phyloP scores from a whole-genome alignment of 805 yeast genomes.

The Citeromyces matritensis region DNA sequence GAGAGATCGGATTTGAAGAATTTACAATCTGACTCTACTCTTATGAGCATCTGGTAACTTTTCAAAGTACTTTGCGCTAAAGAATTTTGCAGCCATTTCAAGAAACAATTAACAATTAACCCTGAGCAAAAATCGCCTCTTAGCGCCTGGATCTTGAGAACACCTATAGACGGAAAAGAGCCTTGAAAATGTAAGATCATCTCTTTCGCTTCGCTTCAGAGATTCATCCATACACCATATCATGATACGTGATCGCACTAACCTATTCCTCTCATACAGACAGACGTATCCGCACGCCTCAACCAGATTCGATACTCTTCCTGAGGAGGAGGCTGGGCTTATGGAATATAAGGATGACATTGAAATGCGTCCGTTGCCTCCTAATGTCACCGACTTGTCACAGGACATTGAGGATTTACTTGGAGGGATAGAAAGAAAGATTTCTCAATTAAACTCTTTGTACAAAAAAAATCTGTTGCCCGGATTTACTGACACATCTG shows the following conservation, averaged over 20 bases:
- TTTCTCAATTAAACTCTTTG: slow-evolving; percentile 46
- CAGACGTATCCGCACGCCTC: slow-evolving; percentile 63
- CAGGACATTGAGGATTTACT: slow-evolving; percentile 55
- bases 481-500: slow-evolving; percentile 68
- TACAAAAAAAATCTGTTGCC: slow-evolving; percentile 80
- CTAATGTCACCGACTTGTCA: slow-evolving; percentile 63
- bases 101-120: too few species aligned
- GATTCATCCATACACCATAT: too few species aligned
- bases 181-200: too few species aligned
- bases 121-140: too few species aligned
- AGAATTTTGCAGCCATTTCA: too few species aligned
- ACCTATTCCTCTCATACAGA: slow-evolving; percentile 74
- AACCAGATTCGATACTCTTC: neutral
- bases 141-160: too few species aligned
- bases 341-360: slow-evolving; percentile 19
- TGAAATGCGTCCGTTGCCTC: slow-evolving; percentile 58
- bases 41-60: too few species aligned
- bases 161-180: too few species aligned
- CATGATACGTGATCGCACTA: slow-evolving; percentile 96
- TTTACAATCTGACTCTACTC: too few species aligned
- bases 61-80: too few species aligned
- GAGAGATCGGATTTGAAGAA: too few species aligned
- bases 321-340: slow-evolving; percentile 31
- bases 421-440: slow-evolving; percentile 30
- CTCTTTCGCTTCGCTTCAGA: too few species aligned